These are phyloP conservation scores for Crithidia expoeki DNA, from an alignment of 208 protist species.

Conservation along the genomic window DNA sequence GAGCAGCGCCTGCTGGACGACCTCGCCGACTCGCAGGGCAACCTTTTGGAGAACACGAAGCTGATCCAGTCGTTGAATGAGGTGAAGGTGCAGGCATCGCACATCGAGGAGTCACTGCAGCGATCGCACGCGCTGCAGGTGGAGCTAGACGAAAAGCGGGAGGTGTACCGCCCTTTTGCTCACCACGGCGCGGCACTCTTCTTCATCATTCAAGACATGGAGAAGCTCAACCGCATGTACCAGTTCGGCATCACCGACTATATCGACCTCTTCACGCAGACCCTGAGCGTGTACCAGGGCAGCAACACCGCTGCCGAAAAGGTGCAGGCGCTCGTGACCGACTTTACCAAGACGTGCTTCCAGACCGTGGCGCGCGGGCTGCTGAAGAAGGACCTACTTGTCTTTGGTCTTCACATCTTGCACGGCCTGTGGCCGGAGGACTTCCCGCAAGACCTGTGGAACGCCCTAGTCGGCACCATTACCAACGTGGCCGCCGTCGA, in stretches of 20 bases:
- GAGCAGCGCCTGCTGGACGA: slow-evolving; percentile 93
- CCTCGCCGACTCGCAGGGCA: slow-evolving; percentile 91
- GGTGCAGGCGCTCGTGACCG: slow-evolving; percentile 56
- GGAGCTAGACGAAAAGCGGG: slow-evolving; percentile 94
- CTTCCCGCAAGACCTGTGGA: slow-evolving; percentile 88
- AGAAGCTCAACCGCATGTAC: slow-evolving; percentile 97
- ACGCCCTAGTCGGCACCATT: slow-evolving; percentile 80
- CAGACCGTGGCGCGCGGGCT: slow-evolving; percentile 75
- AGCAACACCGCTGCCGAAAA: slow-evolving; percentile 38
- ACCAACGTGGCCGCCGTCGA: slow-evolving; percentile 35
- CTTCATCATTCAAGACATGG: slow-evolving; percentile 93
- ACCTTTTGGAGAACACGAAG: slow-evolving; percentile 95
- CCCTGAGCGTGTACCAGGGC: slow-evolving; percentile 59
- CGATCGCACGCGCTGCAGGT: slow-evolving; percentile 86
- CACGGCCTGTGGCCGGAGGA: slow-evolving; percentile 81
- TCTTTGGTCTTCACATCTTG: slow-evolving; percentile 95
- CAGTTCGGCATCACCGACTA: slow-evolving; percentile 94
- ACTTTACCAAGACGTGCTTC: slow-evolving; percentile 74
- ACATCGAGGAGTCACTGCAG: slow-evolving; percentile 86
- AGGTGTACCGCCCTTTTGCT: slow-evolving; percentile 94
- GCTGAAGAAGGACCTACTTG: slow-evolving; percentile 92
- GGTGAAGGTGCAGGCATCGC: slow-evolving; percentile 92
- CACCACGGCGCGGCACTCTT: slow-evolving; percentile 87
- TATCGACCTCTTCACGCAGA: slow-evolving; percentile 80
- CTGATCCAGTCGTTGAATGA: slow-evolving; percentile 94